Conservation (phyloP, 305 asterid genomes). For the Solanum chacoense region DNA sequence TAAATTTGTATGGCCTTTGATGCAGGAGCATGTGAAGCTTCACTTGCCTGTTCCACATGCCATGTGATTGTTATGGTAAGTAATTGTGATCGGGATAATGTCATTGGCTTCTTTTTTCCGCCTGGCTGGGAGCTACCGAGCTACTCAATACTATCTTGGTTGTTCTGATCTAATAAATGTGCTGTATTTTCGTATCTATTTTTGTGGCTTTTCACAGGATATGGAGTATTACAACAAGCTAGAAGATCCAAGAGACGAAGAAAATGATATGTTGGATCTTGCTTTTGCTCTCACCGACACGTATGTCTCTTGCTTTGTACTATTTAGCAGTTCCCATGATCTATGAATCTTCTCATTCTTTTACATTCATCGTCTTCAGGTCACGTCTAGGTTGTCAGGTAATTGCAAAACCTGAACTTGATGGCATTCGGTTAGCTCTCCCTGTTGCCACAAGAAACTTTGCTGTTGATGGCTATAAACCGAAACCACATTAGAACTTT, state of each 20-base stretch:
- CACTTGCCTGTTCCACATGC: conserved; percentile 96
- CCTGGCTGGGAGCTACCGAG: not conserved
- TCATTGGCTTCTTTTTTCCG: not conserved
- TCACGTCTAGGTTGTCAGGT: conserved; percentile 96
- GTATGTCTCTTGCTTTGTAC: not conserved
- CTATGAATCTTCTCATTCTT: not conserved
- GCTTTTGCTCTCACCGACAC: conserved; percentile 6
- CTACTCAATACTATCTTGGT: not conserved
- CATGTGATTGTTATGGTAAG: conserved; percentile 90
- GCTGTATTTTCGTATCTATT: not conserved
- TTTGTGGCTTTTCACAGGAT: conserved; percentile 5
- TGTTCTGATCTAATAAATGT: not conserved
- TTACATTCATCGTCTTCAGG: conserved; percentile 28
- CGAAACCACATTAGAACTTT: conserved; percentile 57
- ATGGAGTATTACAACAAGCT: conserved; percentile 23
- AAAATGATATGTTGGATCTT: conserved; percentile 33
- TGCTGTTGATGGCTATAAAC: conserved; percentile 90
- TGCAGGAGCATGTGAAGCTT: conserved; percentile 98
- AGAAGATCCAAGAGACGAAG: conserved; percentile 28
- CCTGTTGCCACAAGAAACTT: conserved; percentile 89
- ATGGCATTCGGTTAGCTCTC: conserved; percentile 80
- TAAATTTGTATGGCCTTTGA: not conserved
- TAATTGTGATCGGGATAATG: not conserved
- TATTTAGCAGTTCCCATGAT: not conserved
- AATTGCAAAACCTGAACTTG: conserved; percentile 78